These are phyloP conservation scores for Tolypocladium album DNA, from an alignment of 2,329 filamentous ascomycete species.

Conservation along the genomic window DNA sequence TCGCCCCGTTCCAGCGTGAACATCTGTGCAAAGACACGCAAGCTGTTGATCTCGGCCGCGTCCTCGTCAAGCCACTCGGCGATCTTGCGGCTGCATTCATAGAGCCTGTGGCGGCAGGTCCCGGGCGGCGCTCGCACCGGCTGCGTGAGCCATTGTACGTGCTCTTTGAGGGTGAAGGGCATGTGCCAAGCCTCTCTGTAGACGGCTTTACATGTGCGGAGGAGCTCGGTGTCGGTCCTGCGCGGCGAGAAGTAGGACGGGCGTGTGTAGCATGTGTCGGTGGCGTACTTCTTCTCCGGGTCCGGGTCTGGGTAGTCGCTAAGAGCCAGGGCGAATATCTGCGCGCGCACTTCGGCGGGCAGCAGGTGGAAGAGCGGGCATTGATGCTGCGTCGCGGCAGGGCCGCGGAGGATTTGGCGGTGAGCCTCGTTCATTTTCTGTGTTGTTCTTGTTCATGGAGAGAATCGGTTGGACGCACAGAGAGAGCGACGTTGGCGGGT, in stretches of 20 bases:
- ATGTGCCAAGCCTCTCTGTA: constrained; percentile 32
- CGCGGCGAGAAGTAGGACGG: constrained; percentile 28
- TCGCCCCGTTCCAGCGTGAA: constrained; percentile 21
- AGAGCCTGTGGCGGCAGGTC: constrained; percentile 2
- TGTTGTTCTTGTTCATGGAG: neutral
- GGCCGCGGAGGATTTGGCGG: neutral
- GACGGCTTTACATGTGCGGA: constrained; percentile 29
- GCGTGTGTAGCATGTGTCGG: constrained; percentile 24
- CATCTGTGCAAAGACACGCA: constrained; percentile 33
- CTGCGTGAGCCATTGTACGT: constrained; percentile 25
- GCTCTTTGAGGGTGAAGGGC: constrained; percentile 26
- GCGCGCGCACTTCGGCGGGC: constrained; percentile 36
- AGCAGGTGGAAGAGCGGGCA: constrained; percentile 24
- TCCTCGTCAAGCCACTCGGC: constrained; percentile 9
- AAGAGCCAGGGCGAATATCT: constrained; percentile 32
- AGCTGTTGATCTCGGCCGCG: constrained; percentile 14
- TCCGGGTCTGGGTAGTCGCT: constrained; percentile 24
- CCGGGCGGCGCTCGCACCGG: constrained; percentile 18
- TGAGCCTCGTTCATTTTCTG: neutral
- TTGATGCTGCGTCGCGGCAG: constrained; percentile 3
- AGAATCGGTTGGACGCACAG: too few species aligned
- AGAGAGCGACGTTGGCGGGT: too few species aligned
- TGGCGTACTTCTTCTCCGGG: constrained; percentile 12
- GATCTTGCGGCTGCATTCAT: constrained; percentile 7
- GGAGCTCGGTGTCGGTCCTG: constrained; percentile 23